phyloP scores from a whole-genome alignment of 2,329 filamentous ascomycete genomes.

The Ophiostoma ips region DNA sequence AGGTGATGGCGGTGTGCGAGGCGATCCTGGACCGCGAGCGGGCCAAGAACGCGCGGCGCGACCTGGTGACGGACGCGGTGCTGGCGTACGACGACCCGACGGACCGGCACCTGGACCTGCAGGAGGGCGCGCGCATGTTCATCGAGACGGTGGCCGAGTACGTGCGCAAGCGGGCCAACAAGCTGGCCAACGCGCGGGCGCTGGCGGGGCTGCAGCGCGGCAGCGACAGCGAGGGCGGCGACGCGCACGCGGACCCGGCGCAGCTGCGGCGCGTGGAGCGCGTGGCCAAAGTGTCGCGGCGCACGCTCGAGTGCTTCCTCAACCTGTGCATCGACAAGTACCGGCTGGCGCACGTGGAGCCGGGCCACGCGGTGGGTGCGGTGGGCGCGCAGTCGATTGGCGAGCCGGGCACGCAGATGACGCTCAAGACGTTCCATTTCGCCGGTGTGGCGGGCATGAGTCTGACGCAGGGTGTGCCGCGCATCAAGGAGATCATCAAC shows the following conservation, averaged over 20 bases:
- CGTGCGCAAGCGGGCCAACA: conserved; percentile 47
- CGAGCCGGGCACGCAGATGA: conserved; percentile 98
- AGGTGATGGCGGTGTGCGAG: conserved; percentile 57
- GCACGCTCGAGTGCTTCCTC: conserved; percentile 64
- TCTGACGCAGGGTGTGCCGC: conserved; percentile 96
- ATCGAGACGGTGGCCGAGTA: conserved; percentile 64
- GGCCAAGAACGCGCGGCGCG: conserved; percentile 45
- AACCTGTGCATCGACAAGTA: conserved; percentile 77
- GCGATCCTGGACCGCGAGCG: conserved; percentile 55
- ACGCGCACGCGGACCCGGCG: conserved; percentile 16
- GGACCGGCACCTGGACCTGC: conserved; percentile 57
- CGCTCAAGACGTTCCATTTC: conserved; percentile 98
- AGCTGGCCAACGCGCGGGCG: conserved; percentile 35
- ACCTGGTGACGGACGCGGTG: conserved; percentile 44
- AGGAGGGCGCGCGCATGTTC: conserved; percentile 73
- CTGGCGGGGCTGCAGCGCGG: conserved; percentile 34
- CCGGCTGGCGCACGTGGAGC: conserved; percentile 79
- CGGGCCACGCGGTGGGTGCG: conserved; percentile 88
- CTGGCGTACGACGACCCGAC: conserved; percentile 58
- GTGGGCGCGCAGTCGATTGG: conserved; percentile 96
- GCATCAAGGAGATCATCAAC: conserved; percentile 99
- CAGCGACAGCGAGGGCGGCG: conserved; percentile 12
- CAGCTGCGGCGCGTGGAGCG: conserved; percentile 43
- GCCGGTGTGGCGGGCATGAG: conserved; percentile 99
- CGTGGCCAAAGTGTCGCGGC: conserved; percentile 69